These are phyloP conservation scores for Protomyces lactucae-debilis DNA, from an alignment of 1,139 yeast genomes.

Conservation along the genomic window DNA sequence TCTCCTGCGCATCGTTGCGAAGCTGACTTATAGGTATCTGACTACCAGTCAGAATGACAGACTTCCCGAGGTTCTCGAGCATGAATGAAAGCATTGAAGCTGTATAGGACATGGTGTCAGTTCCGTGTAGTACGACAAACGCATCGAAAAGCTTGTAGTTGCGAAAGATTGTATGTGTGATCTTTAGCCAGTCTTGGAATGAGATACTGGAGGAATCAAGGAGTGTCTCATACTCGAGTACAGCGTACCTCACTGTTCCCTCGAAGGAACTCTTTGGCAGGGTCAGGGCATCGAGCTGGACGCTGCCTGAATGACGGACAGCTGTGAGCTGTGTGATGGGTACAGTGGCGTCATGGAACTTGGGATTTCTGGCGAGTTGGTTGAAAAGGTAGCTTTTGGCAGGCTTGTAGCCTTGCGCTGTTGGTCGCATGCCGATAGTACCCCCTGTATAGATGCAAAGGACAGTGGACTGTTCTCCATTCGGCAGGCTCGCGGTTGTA, in stretches of 20 bases:
- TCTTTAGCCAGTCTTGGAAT: constrained; percentile 23
- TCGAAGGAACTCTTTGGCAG: constrained; percentile 13
- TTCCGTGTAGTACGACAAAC: constrained; percentile 24
- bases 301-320: constrained; percentile 3
- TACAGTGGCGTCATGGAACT: constrained; percentile 9
- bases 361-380: constrained; percentile 1
- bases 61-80: constrained; percentile 25
- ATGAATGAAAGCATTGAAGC: constrained; percentile 21
- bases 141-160: constrained; percentile 26
- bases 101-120: constrained; percentile 26
- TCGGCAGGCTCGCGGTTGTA: neutral
- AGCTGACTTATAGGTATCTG: constrained; percentile 24
- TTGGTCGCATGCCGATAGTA: constrained; percentile 22
- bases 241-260: constrained; percentile 5
- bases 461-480: constrained; percentile 1
- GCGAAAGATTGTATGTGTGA: constrained; percentile 13
- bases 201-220: constrained; percentile 21
- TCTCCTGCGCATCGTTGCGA: constrained; percentile 23
- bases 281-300: constrained; percentile 2
- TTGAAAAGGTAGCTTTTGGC: constrained; percentile 7
- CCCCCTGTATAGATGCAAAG: constrained; percentile 25
- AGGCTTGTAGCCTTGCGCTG: constrained; percentile 19
- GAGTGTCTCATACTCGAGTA: constrained; percentile 21
- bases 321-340: neutral
- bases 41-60: constrained; percentile 23